phyloP scores from a whole-genome alignment of 305 asterid genomes.

The Fraxinus platypoda region DNA sequence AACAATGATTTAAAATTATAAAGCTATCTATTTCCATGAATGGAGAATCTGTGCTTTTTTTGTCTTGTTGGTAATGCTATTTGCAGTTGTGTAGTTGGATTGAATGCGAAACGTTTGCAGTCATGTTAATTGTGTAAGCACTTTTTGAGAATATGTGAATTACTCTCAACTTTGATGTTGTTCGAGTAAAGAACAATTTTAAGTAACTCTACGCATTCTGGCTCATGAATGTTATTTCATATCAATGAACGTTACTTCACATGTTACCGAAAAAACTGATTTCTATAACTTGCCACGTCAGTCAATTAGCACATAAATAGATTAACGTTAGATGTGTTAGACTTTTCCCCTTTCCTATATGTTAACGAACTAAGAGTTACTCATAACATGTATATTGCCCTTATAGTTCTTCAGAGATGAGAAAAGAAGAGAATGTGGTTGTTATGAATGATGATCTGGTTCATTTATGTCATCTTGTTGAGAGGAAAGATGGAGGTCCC shows the following conservation, averaged over 20 bases:
- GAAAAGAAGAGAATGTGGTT: slow-evolving; percentile 33
- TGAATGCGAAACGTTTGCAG: neutral
- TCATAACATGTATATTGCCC: slow-evolving; percentile 17
- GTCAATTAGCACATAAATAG: neutral
- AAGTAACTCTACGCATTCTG: neutral
- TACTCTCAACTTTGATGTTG: neutral
- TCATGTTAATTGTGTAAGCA: neutral
- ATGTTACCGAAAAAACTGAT: neutral
- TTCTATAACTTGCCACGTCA: neutral
- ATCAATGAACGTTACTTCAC: neutral
- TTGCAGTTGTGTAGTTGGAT: slow-evolving; percentile 10
- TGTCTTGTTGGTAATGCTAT: neutral
- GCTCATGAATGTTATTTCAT: neutral
- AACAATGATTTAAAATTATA: neutral
- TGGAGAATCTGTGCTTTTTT: neutral
- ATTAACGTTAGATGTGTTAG: neutral
- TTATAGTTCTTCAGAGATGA: slow-evolving; percentile 42
- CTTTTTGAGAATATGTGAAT: neutral
- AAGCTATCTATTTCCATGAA: neutral
- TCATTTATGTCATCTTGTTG: slow-evolving; percentile 69
- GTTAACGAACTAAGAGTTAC: slow-evolving; percentile 12
- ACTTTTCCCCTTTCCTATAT: neutral
- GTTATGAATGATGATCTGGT: slow-evolving; percentile 59
- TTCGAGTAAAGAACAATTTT: neutral
- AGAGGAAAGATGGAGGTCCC: slow-evolving; percentile 81